These are phyloP conservation scores for Kluyveromyces siamensis DNA, from an alignment of 805 yeast species.

Conservation along the genomic window DNA sequence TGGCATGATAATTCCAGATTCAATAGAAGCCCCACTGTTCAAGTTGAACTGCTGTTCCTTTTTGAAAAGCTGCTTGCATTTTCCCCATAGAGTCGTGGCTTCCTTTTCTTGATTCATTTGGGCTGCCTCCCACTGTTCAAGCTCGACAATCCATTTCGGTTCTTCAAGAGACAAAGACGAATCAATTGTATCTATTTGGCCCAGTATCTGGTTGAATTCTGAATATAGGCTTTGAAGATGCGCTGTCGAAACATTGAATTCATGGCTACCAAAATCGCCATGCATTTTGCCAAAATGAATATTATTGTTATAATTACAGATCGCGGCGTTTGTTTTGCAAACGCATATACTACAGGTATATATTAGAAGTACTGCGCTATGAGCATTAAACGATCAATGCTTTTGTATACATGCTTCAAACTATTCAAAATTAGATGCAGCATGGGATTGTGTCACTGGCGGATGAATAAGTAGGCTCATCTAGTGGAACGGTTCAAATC, in stretches of 20 bases:
- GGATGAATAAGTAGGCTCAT: too few relatives aligned
- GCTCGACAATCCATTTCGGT: background rate
- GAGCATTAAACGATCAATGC: too few relatives aligned
- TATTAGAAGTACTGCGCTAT: too few relatives aligned
- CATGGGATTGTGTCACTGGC: too few relatives aligned
- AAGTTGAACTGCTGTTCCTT: background rate
- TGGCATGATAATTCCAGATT: background rate
- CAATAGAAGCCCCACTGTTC: background rate
- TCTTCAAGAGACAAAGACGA: background rate
- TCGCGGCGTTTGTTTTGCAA: too few relatives aligned
- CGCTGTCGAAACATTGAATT: background rate
- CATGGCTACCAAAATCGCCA: too few relatives aligned
- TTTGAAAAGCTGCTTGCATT: background rate
- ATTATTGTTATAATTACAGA: too few relatives aligned
- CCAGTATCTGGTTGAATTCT: background rate
- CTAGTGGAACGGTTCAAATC: too few relatives aligned
- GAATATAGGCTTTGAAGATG: background rate
- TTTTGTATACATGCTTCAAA: too few relatives aligned
- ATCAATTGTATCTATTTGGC: conserved; percentile 1
- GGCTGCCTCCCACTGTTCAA: background rate
- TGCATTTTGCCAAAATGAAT: too few relatives aligned
- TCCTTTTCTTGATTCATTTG: background rate
- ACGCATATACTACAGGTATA: too few relatives aligned
- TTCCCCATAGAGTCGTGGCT: background rate
- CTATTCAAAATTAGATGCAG: too few relatives aligned